Percentiles rank a stretch among this genome's conserved stretches.
These are phyloP conservation scores for Colletotrichum salicis DNA, from an alignment of 2,329 filamentous ascomycete genomes.

Conservation along the genomic window DNA sequence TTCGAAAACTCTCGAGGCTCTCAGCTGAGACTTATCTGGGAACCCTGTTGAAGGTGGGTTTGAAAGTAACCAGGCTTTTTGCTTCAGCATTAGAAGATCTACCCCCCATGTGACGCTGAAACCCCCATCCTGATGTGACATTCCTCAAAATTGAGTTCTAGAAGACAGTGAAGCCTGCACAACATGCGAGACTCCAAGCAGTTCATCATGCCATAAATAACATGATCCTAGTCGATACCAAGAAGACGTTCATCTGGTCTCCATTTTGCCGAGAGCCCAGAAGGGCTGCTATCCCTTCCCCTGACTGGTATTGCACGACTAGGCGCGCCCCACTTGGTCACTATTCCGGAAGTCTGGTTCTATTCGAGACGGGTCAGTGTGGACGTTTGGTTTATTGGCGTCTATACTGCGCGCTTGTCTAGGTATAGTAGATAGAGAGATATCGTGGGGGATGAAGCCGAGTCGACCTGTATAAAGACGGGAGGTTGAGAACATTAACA, in stretches of 20 bases:
- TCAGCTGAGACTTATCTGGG: not conserved
- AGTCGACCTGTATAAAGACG: not conserved
- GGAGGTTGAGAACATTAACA: not conserved
- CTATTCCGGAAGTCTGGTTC: not conserved
- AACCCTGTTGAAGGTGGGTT: not conserved
- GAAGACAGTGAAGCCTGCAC: not conserved
- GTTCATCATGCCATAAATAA: not conserved
- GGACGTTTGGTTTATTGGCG: not conserved
- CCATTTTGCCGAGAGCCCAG: not conserved
- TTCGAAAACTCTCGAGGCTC: not conserved
- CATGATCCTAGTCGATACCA: not conserved
- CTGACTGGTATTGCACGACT: not conserved
- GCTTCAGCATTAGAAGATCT: not conserved
- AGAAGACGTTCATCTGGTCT: not conserved
- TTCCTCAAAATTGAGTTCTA: not conserved
- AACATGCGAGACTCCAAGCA: not conserved
- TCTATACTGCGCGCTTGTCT: not conserved
- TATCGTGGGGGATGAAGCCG: not conserved
- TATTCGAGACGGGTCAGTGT: conserved; percentile 5
- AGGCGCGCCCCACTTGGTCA: not conserved
- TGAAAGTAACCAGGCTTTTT: not conserved
- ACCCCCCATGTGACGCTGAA: not conserved
- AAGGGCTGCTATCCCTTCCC: not conserved
- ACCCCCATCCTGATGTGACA: not conserved
- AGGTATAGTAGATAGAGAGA: not conserved